Conservation (phyloP, 2,329 filamentous ascomycete genomes). For the Alternaria triticina region DNA sequence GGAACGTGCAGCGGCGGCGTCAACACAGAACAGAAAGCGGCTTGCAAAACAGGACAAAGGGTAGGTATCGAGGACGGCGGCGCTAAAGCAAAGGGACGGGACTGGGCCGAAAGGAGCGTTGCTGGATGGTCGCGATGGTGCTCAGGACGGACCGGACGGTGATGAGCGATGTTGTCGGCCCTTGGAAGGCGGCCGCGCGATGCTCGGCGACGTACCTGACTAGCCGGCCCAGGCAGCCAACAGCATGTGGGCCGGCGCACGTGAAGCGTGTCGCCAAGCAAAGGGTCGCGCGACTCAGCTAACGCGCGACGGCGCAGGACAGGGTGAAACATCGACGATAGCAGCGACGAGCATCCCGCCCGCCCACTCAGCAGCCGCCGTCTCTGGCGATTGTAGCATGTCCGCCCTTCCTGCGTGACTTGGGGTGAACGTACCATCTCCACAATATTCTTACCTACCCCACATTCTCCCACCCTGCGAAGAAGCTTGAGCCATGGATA, state of each 20-base stretch:
- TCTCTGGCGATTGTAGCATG: conserved; percentile 5
- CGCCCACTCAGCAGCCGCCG: conserved; percentile 6
- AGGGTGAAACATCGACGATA: conserved; percentile 9
- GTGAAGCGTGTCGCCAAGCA: conserved; percentile 34
- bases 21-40: not conserved
- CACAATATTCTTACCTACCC: conserved; percentile 15
- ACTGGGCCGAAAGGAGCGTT: conserved; percentile 3
- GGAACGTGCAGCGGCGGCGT: conserved; percentile 6
- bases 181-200: not conserved
- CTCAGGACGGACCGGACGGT: not conserved
- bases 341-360: conserved; percentile 4
- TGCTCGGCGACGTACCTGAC: conserved; percentile 23
- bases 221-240: conserved; percentile 22
- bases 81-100: not conserved
- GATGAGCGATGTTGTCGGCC: not conserved
- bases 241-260: conserved; percentile 18
- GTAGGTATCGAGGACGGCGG: not conserved
- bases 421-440: conserved; percentile 18
- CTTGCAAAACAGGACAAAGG: not conserved
- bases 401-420: conserved; percentile 11
- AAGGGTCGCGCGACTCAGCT: conserved; percentile 17
- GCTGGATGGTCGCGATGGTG: not conserved
- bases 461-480: conserved; percentile 13
- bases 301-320: conserved; percentile 18
- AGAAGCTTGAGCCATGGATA: conserved; percentile 55